Conservation (phyloP, 257 asterid genomes). For the Prunella vulgaris region DNA sequence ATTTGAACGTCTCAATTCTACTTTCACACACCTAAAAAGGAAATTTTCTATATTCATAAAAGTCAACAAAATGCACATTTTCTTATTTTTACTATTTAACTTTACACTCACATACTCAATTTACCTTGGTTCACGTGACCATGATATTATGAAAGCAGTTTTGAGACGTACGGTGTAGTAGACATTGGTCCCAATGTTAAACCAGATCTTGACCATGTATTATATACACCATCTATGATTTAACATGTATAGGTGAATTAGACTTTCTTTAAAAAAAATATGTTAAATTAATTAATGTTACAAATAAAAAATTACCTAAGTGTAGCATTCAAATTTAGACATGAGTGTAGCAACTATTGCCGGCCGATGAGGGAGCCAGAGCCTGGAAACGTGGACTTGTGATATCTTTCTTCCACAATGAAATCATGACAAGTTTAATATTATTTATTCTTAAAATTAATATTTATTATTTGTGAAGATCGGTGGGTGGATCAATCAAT, state of each 20-base stretch:
- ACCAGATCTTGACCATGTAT: neutral
- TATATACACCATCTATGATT: neutral
- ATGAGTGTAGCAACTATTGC: slow-evolving; percentile 25
- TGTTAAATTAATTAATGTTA: too few species aligned
- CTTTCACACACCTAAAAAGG: too few species aligned
- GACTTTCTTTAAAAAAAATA: neutral
- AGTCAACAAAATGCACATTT: too few species aligned
- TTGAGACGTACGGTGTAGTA: too few species aligned
- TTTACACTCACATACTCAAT: too few species aligned
- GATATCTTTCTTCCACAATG: slow-evolving; percentile 22
- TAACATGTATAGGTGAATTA: neutral
- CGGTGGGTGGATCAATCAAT: slow-evolving; percentile 10
- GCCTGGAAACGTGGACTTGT: slow-evolving; percentile 47
- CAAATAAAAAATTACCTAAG: neutral
- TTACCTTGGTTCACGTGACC: too few species aligned
- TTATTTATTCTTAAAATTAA: neutral
- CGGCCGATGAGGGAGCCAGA: slow-evolving; percentile 36
- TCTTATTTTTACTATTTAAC: too few species aligned
- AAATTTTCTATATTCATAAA: too few species aligned
- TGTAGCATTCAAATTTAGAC: slow-evolving; percentile 1
- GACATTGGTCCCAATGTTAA: neutral
- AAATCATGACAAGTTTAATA: slow-evolving; percentile 15
- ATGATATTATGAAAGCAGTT: too few species aligned
- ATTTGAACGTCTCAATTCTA: too few species aligned
- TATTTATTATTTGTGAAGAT: neutral